Evolutionary conservation across 2,329 filamentous ascomycete genomes (phyloP).

Genomic region (Aaosphaeria arxii): DNA sequence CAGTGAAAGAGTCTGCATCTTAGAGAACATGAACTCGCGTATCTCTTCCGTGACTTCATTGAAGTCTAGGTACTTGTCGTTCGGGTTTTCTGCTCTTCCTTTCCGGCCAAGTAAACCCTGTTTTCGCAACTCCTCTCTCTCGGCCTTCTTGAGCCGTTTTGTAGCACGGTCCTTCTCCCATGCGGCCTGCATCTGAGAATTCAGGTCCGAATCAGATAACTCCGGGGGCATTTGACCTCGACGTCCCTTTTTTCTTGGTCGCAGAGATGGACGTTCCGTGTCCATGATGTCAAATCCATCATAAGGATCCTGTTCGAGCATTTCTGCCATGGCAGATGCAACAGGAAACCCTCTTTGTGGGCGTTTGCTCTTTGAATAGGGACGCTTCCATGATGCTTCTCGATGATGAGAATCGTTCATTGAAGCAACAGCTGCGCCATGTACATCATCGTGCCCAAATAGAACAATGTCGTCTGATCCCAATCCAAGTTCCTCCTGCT

Average conservation of each 20-base stretch:
- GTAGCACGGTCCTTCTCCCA: conserved; percentile 47
- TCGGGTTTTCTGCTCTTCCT: conserved; percentile 49
- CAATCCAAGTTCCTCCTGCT: conserved; percentile 63
- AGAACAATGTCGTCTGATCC: conserved; percentile 58
- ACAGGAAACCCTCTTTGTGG: conserved; percentile 45
- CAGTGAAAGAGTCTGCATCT: conserved; percentile 62
- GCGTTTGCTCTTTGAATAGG: conserved; percentile 12
- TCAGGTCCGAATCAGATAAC: conserved; percentile 44
- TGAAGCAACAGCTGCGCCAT: conserved; percentile 33
- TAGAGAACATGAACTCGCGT: conserved; percentile 63
- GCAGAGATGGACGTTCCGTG: conserved; percentile 67
- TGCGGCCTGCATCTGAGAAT: conserved; percentile 34
- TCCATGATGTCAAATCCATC: conserved; percentile 84
- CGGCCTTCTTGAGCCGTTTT: conserved; percentile 47
- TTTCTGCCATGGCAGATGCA: conserved; percentile 56
- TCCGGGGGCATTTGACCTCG: conserved; percentile 51
- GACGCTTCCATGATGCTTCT: conserved; percentile 24
- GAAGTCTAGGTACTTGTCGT: conserved; percentile 71
- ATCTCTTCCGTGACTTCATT: conserved; percentile 72
- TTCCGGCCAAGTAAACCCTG: conserved; percentile 45
- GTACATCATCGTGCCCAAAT: conserved; percentile 47
- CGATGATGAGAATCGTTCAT: conserved; percentile 8
- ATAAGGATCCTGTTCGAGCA: conserved; percentile 57
- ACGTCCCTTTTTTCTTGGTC: conserved; percentile 62
- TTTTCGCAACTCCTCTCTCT: conserved; percentile 45